phyloP scores from a whole-genome alignment of 2,329 filamentous ascomycete species.

The Claviceps sp. region DNA sequence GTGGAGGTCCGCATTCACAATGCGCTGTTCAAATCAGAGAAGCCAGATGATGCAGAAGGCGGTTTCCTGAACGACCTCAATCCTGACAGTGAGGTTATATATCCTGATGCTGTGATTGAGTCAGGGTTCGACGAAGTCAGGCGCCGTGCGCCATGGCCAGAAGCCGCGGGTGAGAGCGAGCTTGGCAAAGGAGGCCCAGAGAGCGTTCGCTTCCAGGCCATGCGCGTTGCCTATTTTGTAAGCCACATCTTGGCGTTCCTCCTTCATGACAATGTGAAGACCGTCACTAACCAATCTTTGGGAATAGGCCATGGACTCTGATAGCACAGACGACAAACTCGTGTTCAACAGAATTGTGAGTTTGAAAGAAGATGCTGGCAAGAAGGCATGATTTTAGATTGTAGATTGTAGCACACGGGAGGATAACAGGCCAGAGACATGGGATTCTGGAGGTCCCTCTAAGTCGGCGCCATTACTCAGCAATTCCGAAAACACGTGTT shows the following conservation, averaged over 20 bases:
- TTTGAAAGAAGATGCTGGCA: slow-evolving; percentile 75
- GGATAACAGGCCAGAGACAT: background rate
- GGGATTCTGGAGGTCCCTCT: background rate
- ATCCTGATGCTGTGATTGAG: slow-evolving; percentile 66
- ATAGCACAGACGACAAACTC: slow-evolving; percentile 66
- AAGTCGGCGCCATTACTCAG: background rate
- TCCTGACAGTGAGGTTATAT: slow-evolving; percentile 71
- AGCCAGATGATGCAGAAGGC: slow-evolving; percentile 63
- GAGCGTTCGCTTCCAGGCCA: slow-evolving; percentile 78
- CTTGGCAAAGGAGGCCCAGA: slow-evolving; percentile 51
- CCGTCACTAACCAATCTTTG: background rate
- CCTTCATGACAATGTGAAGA: background rate
- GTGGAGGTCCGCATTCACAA: slow-evolving; percentile 71
- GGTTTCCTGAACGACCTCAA: slow-evolving; percentile 80
- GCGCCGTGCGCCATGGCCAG: slow-evolving; percentile 65
- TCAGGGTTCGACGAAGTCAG: slow-evolving; percentile 68
- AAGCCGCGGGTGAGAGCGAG: slow-evolving; percentile 57
- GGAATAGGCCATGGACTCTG: slow-evolving; percentile 54
- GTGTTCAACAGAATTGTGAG: slow-evolving; percentile 87
- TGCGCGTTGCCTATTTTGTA: slow-evolving; percentile 76
- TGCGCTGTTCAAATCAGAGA: slow-evolving; percentile 72
- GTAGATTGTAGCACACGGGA: background rate
- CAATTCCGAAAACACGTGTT: background rate
- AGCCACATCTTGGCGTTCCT: slow-evolving; percentile 16
- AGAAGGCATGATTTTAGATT: slow-evolving; percentile 23